phyloP scores from a whole-genome alignment of 164 flowering plant species.

The Magnolia sinica region DNA sequence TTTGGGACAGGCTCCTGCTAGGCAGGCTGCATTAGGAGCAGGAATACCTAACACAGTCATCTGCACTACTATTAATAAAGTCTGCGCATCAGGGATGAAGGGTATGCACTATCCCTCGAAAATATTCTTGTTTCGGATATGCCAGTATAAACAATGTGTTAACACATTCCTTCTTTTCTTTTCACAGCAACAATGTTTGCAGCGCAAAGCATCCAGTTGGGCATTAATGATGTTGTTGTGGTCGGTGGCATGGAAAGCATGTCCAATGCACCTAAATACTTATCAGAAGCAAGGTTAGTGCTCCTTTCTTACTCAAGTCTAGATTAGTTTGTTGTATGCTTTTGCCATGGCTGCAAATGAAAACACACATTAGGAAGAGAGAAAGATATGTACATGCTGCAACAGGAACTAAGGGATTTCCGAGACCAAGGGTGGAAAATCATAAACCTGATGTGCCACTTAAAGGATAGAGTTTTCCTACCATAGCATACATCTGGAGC shows the following conservation, averaged over 20 bases:
- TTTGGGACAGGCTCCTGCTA: slow-evolving; percentile 97
- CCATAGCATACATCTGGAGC: too few species aligned
- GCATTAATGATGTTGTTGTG: slow-evolving; percentile 71
- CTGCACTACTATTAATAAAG: slow-evolving; percentile 91
- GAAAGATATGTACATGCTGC: background rate
- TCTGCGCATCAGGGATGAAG: slow-evolving; percentile 92
- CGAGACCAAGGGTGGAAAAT: too few species aligned
- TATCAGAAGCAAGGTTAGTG: slow-evolving; percentile 52
- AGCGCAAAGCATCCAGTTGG: slow-evolving; percentile 65
- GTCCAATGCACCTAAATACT: slow-evolving; percentile 81
- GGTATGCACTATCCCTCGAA: slow-evolving; percentile 32
- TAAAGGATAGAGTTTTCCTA: too few species aligned
- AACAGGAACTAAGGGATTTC: background rate
- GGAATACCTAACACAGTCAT: slow-evolving; percentile 79
- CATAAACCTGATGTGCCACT: too few species aligned
- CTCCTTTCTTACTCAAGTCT: background rate
- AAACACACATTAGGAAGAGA: too few species aligned
- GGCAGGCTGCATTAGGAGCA: slow-evolving; percentile 96
- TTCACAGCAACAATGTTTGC: slow-evolving; percentile 71
- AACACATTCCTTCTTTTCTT: background rate
- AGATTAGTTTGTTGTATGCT: background rate
- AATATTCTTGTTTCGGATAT: background rate
- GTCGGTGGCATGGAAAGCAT: slow-evolving; percentile 94
- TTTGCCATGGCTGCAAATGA: too few species aligned
- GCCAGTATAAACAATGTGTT: background rate